A percentile compares a stretch with the other conserved stretches of the same genome.
Conservation (phyloP, 768 basidiomycete genomes). For the Daedalea quercina region DNA sequence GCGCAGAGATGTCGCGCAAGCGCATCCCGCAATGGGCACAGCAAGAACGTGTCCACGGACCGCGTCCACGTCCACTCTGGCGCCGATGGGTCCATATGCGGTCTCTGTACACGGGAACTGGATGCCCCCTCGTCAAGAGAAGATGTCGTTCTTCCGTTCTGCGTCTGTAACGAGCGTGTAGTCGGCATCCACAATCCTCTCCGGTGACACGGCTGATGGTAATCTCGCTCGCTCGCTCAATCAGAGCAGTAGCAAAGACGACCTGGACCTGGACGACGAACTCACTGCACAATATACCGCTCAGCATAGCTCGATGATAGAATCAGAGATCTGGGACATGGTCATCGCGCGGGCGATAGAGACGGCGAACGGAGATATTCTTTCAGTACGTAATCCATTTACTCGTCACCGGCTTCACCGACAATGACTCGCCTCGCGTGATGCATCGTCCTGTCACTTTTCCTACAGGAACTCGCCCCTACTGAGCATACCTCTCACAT, state of each 20-base stretch:
- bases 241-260: not conserved
- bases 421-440: no score
- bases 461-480: not conserved
- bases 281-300: conserved; percentile 1
- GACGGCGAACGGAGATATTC: conserved; percentile 34
- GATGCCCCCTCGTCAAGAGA: conserved; percentile 15
- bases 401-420: conserved; percentile 1
- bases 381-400: not conserved
- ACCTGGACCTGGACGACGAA: conserved; percentile 10
- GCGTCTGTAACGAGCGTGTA: not conserved
- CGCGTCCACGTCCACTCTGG: not conserved
- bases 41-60: no score
- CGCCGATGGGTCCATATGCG: conserved; percentile 14
- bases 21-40: not conserved
- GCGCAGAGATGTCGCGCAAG: not conserved
- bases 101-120: conserved; percentile 13
- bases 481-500: conserved; percentile 24
- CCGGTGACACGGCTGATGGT: not conserved
- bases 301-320: conserved; percentile 18
- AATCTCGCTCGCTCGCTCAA: not conserved
- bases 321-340: conserved; percentile 42
- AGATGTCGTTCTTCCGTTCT: conserved; percentile 7
- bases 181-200: conserved; percentile 1
- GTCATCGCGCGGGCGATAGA: conserved; percentile 39
- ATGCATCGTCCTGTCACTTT: no score